Percentiles rank a stretch among this genome's conserved stretches.
Conservation (phyloP, 1,284 basidiomycete genomes). For the Vanrija sp. region DNA sequence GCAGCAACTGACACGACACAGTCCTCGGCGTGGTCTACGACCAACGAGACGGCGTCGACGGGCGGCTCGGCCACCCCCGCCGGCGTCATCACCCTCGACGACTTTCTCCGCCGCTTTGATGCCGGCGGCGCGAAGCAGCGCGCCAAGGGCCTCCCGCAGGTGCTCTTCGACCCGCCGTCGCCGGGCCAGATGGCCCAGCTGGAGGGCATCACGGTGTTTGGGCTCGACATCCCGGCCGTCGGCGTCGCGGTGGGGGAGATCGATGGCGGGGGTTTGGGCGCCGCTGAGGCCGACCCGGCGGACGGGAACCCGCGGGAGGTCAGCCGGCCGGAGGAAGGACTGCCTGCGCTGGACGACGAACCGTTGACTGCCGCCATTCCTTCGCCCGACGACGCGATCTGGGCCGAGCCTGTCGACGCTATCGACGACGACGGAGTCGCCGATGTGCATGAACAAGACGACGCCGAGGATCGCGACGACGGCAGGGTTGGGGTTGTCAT, state of each 20-base stretch:
- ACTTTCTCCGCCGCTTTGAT: neutral
- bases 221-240: constrained; percentile 14
- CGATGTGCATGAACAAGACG: no score
- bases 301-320: no score
- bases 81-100: neutral
- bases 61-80: neutral
- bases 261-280: no score
- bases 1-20: neutral
- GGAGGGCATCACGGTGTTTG: constrained; percentile 28
- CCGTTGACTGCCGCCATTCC: neutral
- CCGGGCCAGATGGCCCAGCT: constrained; percentile 15
- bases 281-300: no score
- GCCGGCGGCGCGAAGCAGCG: neutral
- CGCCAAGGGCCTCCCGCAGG: constrained; percentile 27
- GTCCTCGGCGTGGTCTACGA: neutral
- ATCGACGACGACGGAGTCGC: no score
- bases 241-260: no score
- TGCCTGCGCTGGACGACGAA: neutral
- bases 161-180: constrained; percentile 25
- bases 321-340: no score
- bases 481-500: no score
- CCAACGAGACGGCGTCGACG: neutral
- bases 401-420: no score
- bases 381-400: neutral
- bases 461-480: no score